Evolutionary conservation across 768 basidiomycete species (phyloP).

Genomic region (Phlegmacium glaucopus): DNA sequence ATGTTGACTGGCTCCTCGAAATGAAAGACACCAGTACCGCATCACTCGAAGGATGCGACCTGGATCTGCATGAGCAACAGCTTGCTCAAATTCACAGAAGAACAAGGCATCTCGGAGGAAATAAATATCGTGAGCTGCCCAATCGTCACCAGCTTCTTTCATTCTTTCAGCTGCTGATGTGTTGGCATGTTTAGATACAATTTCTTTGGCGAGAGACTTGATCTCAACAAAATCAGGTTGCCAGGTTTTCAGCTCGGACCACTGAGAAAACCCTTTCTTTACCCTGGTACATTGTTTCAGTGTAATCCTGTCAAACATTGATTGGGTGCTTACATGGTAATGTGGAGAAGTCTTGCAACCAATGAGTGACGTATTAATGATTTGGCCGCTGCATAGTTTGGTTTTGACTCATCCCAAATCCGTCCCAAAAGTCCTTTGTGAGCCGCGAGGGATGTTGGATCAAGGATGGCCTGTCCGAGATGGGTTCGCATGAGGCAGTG

Average conservation of each 20-base stretch:
- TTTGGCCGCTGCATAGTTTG: constrained; percentile 23
- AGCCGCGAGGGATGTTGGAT: constrained; percentile 18
- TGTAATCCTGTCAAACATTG: too few relatives aligned
- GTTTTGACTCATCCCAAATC: constrained; percentile 19
- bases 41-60: constrained; percentile 25
- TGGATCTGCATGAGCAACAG: constrained; percentile 27
- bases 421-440: constrained; percentile 21
- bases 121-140: constrained; percentile 18
- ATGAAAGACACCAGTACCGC: constrained; percentile 22
- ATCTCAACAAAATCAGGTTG: neutral
- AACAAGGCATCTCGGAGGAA: constrained; percentile 28
- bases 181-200: neutral
- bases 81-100: constrained; percentile 26
- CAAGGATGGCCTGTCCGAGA: constrained; percentile 13
- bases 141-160: neutral
- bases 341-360: constrained; percentile 18
- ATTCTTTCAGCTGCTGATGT: constrained; percentile 1
- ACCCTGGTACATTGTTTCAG: too few relatives aligned
- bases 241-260: neutral
- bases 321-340: neutral
- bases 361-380: constrained; percentile 21
- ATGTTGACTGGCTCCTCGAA: constrained; percentile 28
- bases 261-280: neutral
- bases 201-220: neutral
- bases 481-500: constrained; percentile 18